Conservation (phyloP, 306 rosid genomes). For the Begonia loranthoides region DNA sequence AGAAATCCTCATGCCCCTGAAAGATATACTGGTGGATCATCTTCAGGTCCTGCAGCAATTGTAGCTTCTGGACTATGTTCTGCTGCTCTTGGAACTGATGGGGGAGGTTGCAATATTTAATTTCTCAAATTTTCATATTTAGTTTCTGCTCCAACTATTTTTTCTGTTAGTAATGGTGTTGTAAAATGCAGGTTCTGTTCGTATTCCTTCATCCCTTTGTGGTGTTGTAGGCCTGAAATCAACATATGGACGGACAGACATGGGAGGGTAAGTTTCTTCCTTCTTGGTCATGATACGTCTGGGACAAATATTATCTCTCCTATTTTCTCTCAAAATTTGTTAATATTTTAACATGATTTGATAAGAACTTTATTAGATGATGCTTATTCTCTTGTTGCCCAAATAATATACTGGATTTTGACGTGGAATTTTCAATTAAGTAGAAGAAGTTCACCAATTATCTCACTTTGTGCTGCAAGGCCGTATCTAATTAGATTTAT, state of each 20-base stretch:
- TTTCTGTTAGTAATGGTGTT: not conserved
- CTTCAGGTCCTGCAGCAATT: conserved; percentile 95
- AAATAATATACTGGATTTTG: not conserved
- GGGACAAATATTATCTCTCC: not conserved
- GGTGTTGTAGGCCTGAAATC: conserved; percentile 92
- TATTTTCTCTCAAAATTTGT: not conserved
- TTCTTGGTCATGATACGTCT: conserved; percentile 7
- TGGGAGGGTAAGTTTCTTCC: conserved; percentile 47
- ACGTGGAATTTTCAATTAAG: too few species aligned
- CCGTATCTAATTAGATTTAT: too few species aligned
- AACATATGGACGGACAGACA: conserved; percentile 68
- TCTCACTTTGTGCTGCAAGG: too few species aligned
- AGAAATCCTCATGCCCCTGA: conserved; percentile 96
- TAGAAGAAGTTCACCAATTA: too few species aligned
- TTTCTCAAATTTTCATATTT: conserved; percentile 12
- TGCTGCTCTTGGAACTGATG: conserved; percentile 95
- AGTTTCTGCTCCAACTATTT: conserved; percentile 5
- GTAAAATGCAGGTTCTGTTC: conserved; percentile 67
- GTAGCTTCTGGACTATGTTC: conserved; percentile 93
- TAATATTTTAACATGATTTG: too few species aligned
- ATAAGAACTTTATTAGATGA: too few species aligned
- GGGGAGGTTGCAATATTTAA: conserved; percentile 68
- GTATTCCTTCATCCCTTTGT: conserved; percentile 95
- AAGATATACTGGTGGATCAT: conserved; percentile 95
- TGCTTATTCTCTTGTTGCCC: too few species aligned